A percentile compares a stretch with the other conserved stretches of the same genome.
Evolutionary conservation across 1,139 yeast genomes (phyloP).

Genomic region (Lodderomyces metapsilosis): DNA sequence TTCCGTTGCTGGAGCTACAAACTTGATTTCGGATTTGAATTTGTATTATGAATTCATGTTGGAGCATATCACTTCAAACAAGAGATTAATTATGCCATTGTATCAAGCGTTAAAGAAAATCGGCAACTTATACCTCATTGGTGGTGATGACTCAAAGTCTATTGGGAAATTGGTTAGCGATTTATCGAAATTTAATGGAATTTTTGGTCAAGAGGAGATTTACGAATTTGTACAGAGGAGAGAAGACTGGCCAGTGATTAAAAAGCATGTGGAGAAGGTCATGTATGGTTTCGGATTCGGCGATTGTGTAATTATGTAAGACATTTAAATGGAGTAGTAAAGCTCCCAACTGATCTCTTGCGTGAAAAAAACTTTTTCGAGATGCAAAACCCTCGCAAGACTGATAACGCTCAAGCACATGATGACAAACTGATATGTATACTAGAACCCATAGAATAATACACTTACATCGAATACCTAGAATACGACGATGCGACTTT

Average conservation of each 20-base stretch:
- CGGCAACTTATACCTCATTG: conserved; percentile 78
- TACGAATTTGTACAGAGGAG: conserved; percentile 88
- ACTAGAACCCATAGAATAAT: too few relatives aligned
- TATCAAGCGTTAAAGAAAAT: conserved; percentile 81
- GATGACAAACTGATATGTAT: conserved; percentile 2
- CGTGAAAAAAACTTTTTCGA: neutral
- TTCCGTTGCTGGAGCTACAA: conserved; percentile 80
- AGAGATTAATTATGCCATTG: conserved; percentile 69
- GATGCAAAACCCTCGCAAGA: too few relatives aligned
- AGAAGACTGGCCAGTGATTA: conserved; percentile 79
- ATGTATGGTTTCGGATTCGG: conserved; percentile 85
- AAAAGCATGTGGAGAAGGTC: conserved; percentile 84
- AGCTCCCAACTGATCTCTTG: neutral
- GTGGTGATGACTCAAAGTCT: conserved; percentile 75
- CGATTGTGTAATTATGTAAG: conserved; percentile 53
- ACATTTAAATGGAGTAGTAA: neutral
- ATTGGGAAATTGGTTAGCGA: conserved; percentile 84
- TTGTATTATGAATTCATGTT: conserved; percentile 70
- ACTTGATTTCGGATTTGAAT: conserved; percentile 72
- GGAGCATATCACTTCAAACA: conserved; percentile 53
- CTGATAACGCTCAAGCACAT: too few relatives aligned
- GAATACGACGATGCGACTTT: neutral
- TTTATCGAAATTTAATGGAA: conserved; percentile 81
- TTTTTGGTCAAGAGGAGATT: conserved; percentile 88
- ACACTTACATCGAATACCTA: too few relatives aligned